Base-by-base conservation (phyloP, 345 rosid species). In the Iberis pinnata region DNA sequence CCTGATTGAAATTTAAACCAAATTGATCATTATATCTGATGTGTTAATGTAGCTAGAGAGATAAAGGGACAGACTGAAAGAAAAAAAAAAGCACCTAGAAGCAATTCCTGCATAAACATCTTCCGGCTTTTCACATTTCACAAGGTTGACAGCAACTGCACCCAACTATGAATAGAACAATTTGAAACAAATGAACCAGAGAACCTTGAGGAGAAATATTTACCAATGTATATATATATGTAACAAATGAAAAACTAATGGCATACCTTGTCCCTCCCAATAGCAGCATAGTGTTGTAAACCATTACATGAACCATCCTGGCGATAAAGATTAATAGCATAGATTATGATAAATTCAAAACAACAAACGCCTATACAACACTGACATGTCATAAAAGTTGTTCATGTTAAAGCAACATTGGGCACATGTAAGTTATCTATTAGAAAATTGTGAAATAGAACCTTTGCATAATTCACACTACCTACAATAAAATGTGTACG, bases 301-400 rank as follows among this genome's bases (percentile, higher is more conserved):
- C 99, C 99, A 72, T 93, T 93, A 66, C 99, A 88, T n/a, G 99
- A 88, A 69, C 99, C 99, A 78, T 93, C 99, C 99, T 92, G 45
- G 47, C 51, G 73, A 50, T 40, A 47, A 58, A 61, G 39, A 69
- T 54, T 48, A 58, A 53, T 47, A 44, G 49, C 33, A 35, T 29
- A 38, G n/a, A 66, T 52, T 53, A 20, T 45, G 38, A 29, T 59
- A 45, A 18, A 52, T n/a, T n/a, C 38, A 20, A 33, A 56, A 31
- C 17, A 49, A 42, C 51, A 56, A 56, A 49, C 13, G 12, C 10
- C 16, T 22, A 13, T 55, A 18, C n/a, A 33, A 49, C 22, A 2
- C 50, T 20, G 9, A 17, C 16, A 56, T 48, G 51, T 32, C 44
- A 64, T 15, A 10, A 50, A 49, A 49, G 36, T 43, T 57, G 41